A percentile compares a stretch with the other conserved stretches of the same genome.
Evolutionary conservation across 2,329 filamentous ascomycete genomes (phyloP).

Genomic region (Monosporascus sp.): DNA sequence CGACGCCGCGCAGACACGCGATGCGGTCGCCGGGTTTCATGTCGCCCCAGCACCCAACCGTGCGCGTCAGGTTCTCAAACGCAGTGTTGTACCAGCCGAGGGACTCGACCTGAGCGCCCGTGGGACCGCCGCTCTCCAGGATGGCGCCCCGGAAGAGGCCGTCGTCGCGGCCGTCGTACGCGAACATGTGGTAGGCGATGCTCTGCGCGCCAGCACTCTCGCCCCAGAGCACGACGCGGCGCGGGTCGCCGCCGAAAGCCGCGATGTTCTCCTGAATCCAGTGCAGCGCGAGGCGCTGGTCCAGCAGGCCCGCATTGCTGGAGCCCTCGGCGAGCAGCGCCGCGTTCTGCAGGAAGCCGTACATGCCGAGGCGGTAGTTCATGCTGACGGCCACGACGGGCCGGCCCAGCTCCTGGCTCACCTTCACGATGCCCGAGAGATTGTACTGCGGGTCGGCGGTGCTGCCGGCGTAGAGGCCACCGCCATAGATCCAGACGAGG

Average conservation of each 20-base stretch:
- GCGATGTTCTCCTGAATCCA: slow-evolving; percentile 51
- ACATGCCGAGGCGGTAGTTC: slow-evolving; percentile 49
- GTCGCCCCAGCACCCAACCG: slow-evolving; percentile 29
- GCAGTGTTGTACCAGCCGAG: slow-evolving; percentile 29
- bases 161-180: slow-evolving; percentile 52
- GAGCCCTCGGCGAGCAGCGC: slow-evolving; percentile 37
- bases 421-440: slow-evolving; percentile 54
- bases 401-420: slow-evolving; percentile 44
- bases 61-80: slow-evolving; percentile 30
- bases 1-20: slow-evolving; percentile 30
- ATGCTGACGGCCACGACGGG: slow-evolving; percentile 49
- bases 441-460: slow-evolving; percentile 55
- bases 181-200: slow-evolving; percentile 44
- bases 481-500: slow-evolving; percentile 54
- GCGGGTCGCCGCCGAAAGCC: slow-evolving; percentile 44
- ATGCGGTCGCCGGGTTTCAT: slow-evolving; percentile 23
- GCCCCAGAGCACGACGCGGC: slow-evolving; percentile 44
- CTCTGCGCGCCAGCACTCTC: slow-evolving; percentile 38
- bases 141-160: slow-evolving; percentile 49
- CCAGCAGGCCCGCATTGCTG: slow-evolving; percentile 44
- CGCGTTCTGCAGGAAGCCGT: slow-evolving; percentile 47
- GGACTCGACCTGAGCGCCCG: slow-evolving; percentile 24
- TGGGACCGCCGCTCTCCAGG: slow-evolving; percentile 43
- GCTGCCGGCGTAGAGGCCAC: slow-evolving; percentile 47
- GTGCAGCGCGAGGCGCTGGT: slow-evolving; percentile 43